A percentile compares a stretch with the other conserved stretches of the same genome.
phyloP scores from a whole-genome alignment of 805 yeast genomes.

The Clavispora vitiphila region DNA sequence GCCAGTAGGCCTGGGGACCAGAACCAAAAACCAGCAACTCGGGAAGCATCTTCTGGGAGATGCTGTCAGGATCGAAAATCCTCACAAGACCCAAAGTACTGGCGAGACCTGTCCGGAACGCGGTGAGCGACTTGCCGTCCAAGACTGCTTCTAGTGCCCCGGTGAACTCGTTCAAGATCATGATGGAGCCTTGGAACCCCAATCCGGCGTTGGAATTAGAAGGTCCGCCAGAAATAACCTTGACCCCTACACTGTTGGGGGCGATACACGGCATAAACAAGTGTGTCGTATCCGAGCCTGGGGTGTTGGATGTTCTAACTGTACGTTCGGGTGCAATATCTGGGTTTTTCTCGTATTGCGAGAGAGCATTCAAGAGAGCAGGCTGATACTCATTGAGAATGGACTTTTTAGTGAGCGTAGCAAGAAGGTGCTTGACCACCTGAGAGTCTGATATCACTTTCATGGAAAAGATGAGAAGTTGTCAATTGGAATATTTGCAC shows the following conservation, averaged over 20 bases:
- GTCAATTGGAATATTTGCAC: too few relatives aligned
- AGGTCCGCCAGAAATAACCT: constrained; percentile 53
- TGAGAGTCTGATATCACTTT: constrained; percentile 27
- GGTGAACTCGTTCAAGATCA: constrained; percentile 44
- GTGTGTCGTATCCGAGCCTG: constrained; percentile 37
- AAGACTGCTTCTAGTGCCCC: constrained; percentile 51
- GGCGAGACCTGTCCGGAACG: constrained; percentile 62
- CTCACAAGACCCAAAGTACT: constrained; percentile 44
- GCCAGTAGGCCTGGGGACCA: constrained; percentile 67
- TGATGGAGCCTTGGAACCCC: constrained; percentile 57
- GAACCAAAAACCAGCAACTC: constrained; percentile 48
- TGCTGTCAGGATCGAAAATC: constrained; percentile 9
- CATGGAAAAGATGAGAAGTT: constrained; percentile 12
- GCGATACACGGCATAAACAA: constrained; percentile 65
- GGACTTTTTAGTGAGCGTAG: constrained; percentile 18
- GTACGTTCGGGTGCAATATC: constrained; percentile 50
- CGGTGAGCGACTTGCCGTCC: constrained; percentile 57
- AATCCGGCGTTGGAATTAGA: constrained; percentile 24
- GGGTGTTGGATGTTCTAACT: constrained; percentile 35
- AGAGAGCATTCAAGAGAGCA: constrained; percentile 32
- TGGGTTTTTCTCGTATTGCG: constrained; percentile 39
- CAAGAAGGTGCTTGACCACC: constrained; percentile 24
- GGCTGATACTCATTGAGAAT: constrained; percentile 30
- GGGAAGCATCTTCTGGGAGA: constrained; percentile 23
- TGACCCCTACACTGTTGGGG: constrained; percentile 49